Conservation (phyloP, 768 basidiomycete genomes). For the Boletus huronensis region DNA sequence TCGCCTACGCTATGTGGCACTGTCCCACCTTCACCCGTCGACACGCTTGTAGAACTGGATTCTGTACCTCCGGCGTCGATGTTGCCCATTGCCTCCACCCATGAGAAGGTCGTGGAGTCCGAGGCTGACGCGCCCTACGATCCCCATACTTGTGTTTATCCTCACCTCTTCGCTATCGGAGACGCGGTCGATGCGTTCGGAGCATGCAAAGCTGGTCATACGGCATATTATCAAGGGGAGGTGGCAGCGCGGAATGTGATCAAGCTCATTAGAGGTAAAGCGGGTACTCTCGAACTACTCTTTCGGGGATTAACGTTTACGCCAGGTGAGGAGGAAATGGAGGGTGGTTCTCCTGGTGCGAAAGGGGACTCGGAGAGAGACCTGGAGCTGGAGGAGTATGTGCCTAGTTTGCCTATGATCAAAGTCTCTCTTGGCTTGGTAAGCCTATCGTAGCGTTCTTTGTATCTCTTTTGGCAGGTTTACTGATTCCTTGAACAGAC, state of each 20-base stretch:
- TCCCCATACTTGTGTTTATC: slow-evolving; percentile 28
- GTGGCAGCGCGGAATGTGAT: slow-evolving; percentile 56
- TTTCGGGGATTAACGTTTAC: background rate
- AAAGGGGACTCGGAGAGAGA: background rate
- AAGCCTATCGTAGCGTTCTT: slow-evolving; percentile 17
- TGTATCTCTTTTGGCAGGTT: background rate
- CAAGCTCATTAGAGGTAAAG: slow-evolving; percentile 35
- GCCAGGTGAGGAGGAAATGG: background rate
- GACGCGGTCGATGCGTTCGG: slow-evolving; percentile 65
- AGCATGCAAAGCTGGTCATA: slow-evolving; percentile 59
- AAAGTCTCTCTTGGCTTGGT: slow-evolving; percentile 62
- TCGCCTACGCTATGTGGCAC: slow-evolving; percentile 8
- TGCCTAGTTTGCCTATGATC: slow-evolving; percentile 49
- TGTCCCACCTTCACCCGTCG: slow-evolving; percentile 4
- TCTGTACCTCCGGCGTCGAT: background rate
- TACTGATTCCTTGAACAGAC: slow-evolving; percentile 24
- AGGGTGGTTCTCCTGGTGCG: background rate
- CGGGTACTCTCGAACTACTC: background rate
- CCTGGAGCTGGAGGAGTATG: slow-evolving; percentile 41
- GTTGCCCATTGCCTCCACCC: background rate
- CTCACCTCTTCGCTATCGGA: slow-evolving; percentile 58
- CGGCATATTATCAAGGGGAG: slow-evolving; percentile 48
- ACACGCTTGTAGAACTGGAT: slow-evolving; percentile 10
- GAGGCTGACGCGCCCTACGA: slow-evolving; percentile 22
- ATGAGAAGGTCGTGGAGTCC: background rate